Conservation (phyloP, 768 basidiomycete genomes). For the Trametes gibbosa region DNA sequence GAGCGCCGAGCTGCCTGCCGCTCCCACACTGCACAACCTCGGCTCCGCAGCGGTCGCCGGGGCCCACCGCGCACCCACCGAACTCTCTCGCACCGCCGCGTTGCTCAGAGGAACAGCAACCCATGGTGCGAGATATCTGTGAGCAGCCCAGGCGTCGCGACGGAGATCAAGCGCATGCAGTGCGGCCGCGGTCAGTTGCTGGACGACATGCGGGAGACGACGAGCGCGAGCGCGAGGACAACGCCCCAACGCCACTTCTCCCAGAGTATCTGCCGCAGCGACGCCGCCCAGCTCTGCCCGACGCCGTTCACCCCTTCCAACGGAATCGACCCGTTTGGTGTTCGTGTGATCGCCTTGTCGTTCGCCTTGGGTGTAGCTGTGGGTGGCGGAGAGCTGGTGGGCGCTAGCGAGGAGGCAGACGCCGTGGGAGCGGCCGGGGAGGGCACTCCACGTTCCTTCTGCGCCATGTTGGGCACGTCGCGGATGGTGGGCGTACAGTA, state of each 20-base stretch:
- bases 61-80: background rate
- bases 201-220: slow-evolving; percentile 75
- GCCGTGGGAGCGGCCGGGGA: slow-evolving; percentile 26
- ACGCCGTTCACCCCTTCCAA: slow-evolving; percentile 20
- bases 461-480: slow-evolving; percentile 92
- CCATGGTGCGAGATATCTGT: background rate
- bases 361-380: background rate
- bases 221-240: slow-evolving; percentile 70
- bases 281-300: slow-evolving; percentile 51
- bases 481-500: slow-evolving; percentile 64
- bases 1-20: too few species aligned
- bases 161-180: background rate
- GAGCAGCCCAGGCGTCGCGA: background rate
- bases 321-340: slow-evolving; percentile 9
- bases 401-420: background rate
- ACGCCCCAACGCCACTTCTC: slow-evolving; percentile 87
- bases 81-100: background rate
- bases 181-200: slow-evolving; percentile 19
- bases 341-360: slow-evolving; percentile 9
- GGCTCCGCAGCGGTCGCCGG: too few species aligned
- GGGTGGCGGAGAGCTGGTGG: background rate
- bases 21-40: background rate
- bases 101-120: too few species aligned
- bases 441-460: slow-evolving; percentile 63
- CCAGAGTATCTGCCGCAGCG: slow-evolving; percentile 67